Evolutionary conservation across 345 rosid species (phyloP).

Genomic region (Cochlearia excelsa): DNA sequence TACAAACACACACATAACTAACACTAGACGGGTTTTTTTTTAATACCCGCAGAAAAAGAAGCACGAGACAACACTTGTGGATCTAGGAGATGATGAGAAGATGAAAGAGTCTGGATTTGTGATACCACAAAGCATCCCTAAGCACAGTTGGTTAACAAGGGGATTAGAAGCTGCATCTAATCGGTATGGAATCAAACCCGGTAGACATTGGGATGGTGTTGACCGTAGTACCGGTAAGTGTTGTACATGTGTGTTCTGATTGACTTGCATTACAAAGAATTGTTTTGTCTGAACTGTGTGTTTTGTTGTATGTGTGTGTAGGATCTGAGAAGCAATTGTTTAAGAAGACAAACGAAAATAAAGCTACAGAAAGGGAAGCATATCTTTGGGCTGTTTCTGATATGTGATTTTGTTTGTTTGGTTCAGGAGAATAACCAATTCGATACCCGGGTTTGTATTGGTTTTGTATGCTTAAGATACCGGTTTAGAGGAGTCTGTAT

Average conservation of each 20-base stretch:
- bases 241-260: slow-evolving; percentile 10
- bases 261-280: background rate
- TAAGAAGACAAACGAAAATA: slow-evolving; percentile 61
- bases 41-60: slow-evolving; percentile 53
- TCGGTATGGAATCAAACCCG: slow-evolving; percentile 83
- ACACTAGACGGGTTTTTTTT: no score
- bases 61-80: slow-evolving; percentile 44
- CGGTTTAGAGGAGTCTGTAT: no score
- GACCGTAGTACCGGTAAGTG: slow-evolving; percentile 79
- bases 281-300: background rate
- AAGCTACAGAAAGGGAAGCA: slow-evolving; percentile 85
- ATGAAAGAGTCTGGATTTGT: slow-evolving; percentile 92
- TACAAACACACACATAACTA: no score
- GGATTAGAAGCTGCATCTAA: slow-evolving; percentile 76
- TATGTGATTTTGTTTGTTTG: slow-evolving; percentile 46
- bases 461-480: no score
- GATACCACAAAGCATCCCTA: slow-evolving; percentile 76
- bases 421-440: slow-evolving; percentile 7
- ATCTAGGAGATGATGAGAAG: slow-evolving; percentile 79
- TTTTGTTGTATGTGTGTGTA: slow-evolving; percentile 23
- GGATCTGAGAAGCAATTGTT: slow-evolving; percentile 77
- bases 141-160: slow-evolving; percentile 83
- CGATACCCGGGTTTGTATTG: background rate
- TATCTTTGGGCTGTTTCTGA: slow-evolving; percentile 93
- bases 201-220: slow-evolving; percentile 98